Evolutionary conservation across 352 stramenopile genomes (phyloP).

Genomic region (Phytophthora aleatoria): DNA sequence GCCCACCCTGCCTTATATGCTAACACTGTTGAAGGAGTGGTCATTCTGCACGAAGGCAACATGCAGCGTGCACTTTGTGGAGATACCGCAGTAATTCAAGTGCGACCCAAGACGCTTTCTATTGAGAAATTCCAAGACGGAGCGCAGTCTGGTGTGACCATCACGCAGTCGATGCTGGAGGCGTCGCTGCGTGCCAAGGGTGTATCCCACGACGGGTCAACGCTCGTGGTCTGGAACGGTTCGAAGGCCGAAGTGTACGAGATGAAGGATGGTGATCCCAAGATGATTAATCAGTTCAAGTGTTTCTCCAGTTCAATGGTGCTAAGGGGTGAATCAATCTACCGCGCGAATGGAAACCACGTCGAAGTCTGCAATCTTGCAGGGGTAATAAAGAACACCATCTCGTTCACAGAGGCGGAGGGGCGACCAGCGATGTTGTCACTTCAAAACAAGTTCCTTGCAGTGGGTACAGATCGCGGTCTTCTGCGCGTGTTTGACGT

Average conservation of each 20-base stretch:
- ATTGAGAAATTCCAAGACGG: slow-evolving; percentile 81
- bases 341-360: slow-evolving; percentile 82
- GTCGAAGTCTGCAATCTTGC: slow-evolving; percentile 90
- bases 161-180: slow-evolving; percentile 70
- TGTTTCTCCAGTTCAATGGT: slow-evolving; percentile 73
- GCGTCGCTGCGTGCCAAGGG: slow-evolving; percentile 82
- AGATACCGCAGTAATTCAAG: slow-evolving; percentile 88
- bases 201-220: slow-evolving; percentile 77
- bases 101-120: slow-evolving; percentile 67
- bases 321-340: slow-evolving; percentile 87
- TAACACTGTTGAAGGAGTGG: slow-evolving; percentile 70
- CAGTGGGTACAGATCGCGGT: slow-evolving; percentile 85
- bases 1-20: slow-evolving; percentile 68
- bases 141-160: slow-evolving; percentile 39
- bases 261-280: slow-evolving; percentile 68
- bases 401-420: slow-evolving; percentile 92
- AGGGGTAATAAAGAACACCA: slow-evolving; percentile 86
- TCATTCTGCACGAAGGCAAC: slow-evolving; percentile 86
- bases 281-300: slow-evolving; percentile 74
- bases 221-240: slow-evolving; percentile 86
- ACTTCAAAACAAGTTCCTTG: slow-evolving; percentile 91
- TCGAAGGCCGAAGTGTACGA: slow-evolving; percentile 90
- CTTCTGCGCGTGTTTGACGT: slow-evolving; percentile 91
- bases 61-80: slow-evolving; percentile 82
- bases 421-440: slow-evolving; percentile 82